Percentiles rank a stretch among this genome's conserved stretches.
These are phyloP conservation scores for Capsicum baccatum DNA, from an alignment of 257 asterid species.

Conservation along the genomic window DNA sequence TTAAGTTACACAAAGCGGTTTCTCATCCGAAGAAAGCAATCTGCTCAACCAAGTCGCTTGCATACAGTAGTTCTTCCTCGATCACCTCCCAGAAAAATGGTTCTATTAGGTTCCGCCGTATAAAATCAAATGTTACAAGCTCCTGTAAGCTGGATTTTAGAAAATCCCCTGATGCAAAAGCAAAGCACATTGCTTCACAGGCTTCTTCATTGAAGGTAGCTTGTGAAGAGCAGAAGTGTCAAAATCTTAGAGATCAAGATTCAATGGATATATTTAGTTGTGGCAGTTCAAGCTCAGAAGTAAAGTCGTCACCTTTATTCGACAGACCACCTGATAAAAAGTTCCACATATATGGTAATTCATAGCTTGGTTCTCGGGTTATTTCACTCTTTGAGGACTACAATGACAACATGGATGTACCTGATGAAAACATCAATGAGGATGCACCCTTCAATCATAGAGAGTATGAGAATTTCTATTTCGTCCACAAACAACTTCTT, in stretches of 20 bases:
- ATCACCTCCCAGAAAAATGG: too few relatives aligned
- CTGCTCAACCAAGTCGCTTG: too few relatives aligned
- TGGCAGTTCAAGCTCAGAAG: too few relatives aligned
- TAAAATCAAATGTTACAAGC: too few relatives aligned
- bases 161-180: conserved; percentile 35
- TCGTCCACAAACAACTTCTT: too few relatives aligned
- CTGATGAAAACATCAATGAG: conserved; percentile 29
- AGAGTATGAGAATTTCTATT: conserved; percentile 60
- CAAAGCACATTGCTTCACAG: conserved; percentile 28
- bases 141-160: not conserved
- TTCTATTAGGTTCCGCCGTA: too few relatives aligned
- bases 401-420: conserved; percentile 19
- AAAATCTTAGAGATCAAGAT: conserved; percentile 23
- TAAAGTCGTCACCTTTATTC: too few relatives aligned
- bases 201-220: conserved; percentile 18
- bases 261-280: conserved; percentile 5
- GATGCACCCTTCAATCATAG: conserved; percentile 37
- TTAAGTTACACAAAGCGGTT: too few relatives aligned
- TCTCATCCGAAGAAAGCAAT: too few relatives aligned
- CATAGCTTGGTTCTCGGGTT: conserved; percentile 47
- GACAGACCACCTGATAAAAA: not conserved
- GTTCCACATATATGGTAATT: conserved; percentile 29
- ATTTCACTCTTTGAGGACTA: conserved; percentile 54
- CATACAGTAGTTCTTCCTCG: too few relatives aligned
- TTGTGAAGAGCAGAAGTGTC: conserved; percentile 29